Evolutionary conservation across 1,284 basidiomycete genomes (phyloP).

Genomic region (Sporisorium iseilematis-ciliati): DNA sequence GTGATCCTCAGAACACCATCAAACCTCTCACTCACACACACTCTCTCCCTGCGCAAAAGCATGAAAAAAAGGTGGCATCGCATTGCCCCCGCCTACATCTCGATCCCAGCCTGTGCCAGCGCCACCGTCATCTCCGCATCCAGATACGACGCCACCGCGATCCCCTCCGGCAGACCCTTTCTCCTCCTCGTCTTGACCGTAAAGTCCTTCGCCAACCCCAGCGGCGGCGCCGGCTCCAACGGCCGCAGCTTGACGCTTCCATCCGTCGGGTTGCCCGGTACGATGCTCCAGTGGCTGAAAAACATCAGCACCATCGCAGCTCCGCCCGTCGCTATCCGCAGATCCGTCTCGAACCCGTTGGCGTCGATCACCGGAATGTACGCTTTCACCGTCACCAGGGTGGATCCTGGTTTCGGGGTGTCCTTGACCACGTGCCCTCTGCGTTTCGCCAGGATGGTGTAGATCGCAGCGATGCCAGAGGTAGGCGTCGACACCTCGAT

Average conservation of each 20-base stretch:
- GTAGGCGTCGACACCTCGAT: constrained; percentile 98
- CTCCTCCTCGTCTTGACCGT: constrained; percentile 95
- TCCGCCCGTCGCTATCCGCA: constrained; percentile 95
- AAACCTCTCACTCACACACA: too few species aligned
- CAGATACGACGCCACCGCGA: constrained; percentile 60
- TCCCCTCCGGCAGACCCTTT: constrained; percentile 73
- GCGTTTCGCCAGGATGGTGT: constrained; percentile 94
- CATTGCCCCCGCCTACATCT: constrained; percentile 28
- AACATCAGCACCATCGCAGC: constrained; percentile 96
- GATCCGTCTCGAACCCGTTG: constrained; percentile 98
- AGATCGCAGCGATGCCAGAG: constrained; percentile 97
- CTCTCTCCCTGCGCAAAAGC: too few species aligned
- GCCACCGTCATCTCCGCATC: constrained; percentile 67
- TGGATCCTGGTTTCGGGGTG: constrained; percentile 95
- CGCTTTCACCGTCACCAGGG: constrained; percentile 96
- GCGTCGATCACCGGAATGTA: constrained; percentile 98
- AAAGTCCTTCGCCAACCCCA: constrained; percentile 81
- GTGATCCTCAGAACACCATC: too few species aligned
- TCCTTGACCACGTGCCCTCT: constrained; percentile 98
- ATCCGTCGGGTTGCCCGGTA: constrained; percentile 97
- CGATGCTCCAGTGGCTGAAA: constrained; percentile 98
- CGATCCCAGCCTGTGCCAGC: constrained; percentile 62
- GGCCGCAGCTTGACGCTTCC: constrained; percentile 93
- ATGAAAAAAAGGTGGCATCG: not conserved
- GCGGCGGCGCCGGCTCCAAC: constrained; percentile 94